Evolutionary conservation across 2,329 filamentous ascomycete genomes (phyloP), one percentile per base, ranked within the genome.

Genomic region (Colletotrichum graminicola): DNA sequence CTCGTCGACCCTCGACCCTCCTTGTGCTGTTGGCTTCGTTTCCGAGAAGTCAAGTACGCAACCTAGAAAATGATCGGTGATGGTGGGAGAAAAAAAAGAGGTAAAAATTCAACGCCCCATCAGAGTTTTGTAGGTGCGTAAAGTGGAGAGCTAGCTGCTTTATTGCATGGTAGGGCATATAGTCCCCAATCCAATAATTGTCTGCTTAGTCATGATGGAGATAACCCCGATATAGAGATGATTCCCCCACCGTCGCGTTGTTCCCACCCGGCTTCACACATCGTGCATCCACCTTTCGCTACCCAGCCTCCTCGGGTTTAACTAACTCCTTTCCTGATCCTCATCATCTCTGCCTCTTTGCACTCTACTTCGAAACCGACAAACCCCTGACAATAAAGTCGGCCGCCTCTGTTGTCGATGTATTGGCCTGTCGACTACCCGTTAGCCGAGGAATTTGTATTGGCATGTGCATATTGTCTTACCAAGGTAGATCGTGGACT

Each of bases 51-150:
- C 34, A 34, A 47, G 51, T 3, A 21, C 21, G 29, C 39, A 32
- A 26, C 10, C n/a, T 5, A 21, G 23, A 18, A 26, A n/a, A 7
- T 29, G 36, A 6, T 4, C 1, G n/a, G n/a, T 49, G 57, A 36
- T 39, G 18, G 0, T 47, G 16, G 29, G 7, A 29, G 29, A 5
- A 14, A 45, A 2, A 21, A 5, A 14, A 45, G 2, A 1, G 5
- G 2, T 36, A 23, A 56, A 45, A 55, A n/a, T 26, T 16, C 5
- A 1, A 45, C 29, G 39, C 29, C 47, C 16, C 5, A 4, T 36
- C 29, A 62, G 16, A 21, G 5, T 67, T 68, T 64, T 68, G 60
- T 68, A 68, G 66, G 32, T 51, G 66, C 11, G 36, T 7, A n/a
- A 45, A 47, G 39, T 36, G 36, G 62, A 21, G 51, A 16, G 36